Conservation (phyloP, 1,284 basidiomycete genomes). For the Hemileia vastatrix region DNA sequence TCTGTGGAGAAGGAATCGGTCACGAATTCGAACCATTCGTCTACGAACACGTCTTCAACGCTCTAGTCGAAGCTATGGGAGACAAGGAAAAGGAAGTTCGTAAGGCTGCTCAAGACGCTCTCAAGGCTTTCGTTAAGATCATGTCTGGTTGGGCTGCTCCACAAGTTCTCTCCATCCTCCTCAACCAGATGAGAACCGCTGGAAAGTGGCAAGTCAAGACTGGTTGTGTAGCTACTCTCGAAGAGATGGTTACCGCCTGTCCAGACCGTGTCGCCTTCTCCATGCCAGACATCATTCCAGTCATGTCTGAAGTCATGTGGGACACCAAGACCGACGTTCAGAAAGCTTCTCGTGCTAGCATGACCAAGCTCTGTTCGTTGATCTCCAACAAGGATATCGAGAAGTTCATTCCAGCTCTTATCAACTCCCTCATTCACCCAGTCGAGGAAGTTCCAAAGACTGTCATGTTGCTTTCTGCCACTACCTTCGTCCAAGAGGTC, state of each 20-base stretch:
- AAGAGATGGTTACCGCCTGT: conserved; percentile 37
- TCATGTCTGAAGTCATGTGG: conserved; percentile 44
- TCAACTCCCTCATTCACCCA: conserved; percentile 44
- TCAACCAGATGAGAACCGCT: conserved; percentile 39
- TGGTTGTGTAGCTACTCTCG: conserved; percentile 38
- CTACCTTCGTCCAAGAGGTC: conserved; percentile 45
- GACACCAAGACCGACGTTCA: conserved; percentile 45
- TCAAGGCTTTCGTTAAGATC: conserved; percentile 35
- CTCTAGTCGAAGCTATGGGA: conserved; percentile 41
- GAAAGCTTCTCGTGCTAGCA: conserved; percentile 39
- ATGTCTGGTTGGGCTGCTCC: conserved; percentile 39
- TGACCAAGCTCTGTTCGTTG: conserved; percentile 38
- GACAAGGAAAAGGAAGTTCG: conserved; percentile 45
- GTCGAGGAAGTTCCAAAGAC: conserved; percentile 45
- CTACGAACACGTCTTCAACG: conserved; percentile 30
- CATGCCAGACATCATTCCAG: conserved; percentile 45
- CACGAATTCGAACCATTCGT: conserved; percentile 44
- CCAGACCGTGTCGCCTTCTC: conserved; percentile 40
- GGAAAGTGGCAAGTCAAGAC: conserved; percentile 46
- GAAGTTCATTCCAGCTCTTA: conserved; percentile 44
- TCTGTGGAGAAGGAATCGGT: conserved; percentile 42
- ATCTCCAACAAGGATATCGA: conserved; percentile 46
- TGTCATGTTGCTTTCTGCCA: conserved; percentile 42
- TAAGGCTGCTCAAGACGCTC: conserved; percentile 35
- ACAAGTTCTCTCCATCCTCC: conserved; percentile 37